Percentiles rank a stretch among this genome's conserved stretches.
Conservation (phyloP, 495 filamentous ascomycete species). For the Pyrenula massariospora region DNA sequence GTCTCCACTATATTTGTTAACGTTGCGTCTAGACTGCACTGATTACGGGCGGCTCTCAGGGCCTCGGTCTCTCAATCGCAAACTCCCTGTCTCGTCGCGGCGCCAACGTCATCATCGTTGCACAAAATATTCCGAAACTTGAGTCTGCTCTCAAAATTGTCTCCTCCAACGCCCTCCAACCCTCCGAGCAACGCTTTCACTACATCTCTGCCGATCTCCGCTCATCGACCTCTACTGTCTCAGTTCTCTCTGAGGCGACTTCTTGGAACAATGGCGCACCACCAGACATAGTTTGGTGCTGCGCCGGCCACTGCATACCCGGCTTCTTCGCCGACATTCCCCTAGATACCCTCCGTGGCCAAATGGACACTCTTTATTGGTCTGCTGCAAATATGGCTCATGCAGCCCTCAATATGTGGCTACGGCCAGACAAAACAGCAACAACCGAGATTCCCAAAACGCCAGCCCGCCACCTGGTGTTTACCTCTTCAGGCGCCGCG, state of each 20-base stretch:
- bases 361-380: conserved; percentile 92
- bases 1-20: background rate
- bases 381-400: conserved; percentile 81
- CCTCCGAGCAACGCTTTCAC: conserved; percentile 62
- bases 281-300: conserved; percentile 87
- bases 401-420: conserved; percentile 37
- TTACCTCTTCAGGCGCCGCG: conserved; percentile 69
- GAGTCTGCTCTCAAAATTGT: conserved; percentile 55
- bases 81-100: conserved; percentile 68
- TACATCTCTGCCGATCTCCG: conserved; percentile 79
- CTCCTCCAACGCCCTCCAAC: conserved; percentile 30
- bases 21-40: conserved; percentile 52
- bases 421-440: conserved; percentile 24
- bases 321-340: conserved; percentile 67
- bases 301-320: conserved; percentile 67
- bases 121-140: conserved; percentile 68
- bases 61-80: conserved; percentile 71
- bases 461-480: conserved; percentile 65
- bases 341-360: conserved; percentile 49
- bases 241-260: conserved; percentile 59
- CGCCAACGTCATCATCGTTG: conserved; percentile 76
- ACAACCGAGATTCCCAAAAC: conserved; percentile 11
- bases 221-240: conserved; percentile 48
- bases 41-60: conserved; percentile 86
- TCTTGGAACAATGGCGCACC: conserved; percentile 68